Evolutionary conservation across 1,139 yeast species (phyloP), one percentile per base, ranked within the genome.

Genomic region (Spencermartinsiella ligniputridi): DNA sequence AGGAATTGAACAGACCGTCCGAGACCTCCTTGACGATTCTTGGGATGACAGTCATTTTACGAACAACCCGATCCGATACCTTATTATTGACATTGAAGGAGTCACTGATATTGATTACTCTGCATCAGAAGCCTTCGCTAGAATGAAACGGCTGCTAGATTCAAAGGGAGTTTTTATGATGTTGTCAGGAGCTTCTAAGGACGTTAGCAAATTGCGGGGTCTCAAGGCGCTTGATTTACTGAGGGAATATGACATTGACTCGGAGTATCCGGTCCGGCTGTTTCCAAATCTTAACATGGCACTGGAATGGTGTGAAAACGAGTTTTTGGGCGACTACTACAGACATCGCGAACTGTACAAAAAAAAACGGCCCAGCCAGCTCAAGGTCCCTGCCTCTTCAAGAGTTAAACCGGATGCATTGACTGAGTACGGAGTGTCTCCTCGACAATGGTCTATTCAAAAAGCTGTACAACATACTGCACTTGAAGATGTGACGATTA

Each of bases 261-360:
- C 45, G n/a, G 41, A 48, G 9, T 30, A 41, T 18, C 51, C 72
- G 20, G 77, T 83, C 34, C 80, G 81, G 54, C 70, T 86, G 35
- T 86, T 85, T 60, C 76, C 77, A 47, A 83, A 87, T 46, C 72
- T 92, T 52, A 92, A 94, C 60, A 77, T 86, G 50, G 96, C 96
- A 0, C 72, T 92, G 42, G 97, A 92, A 64, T 90, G 96, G 96
- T 88, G 97, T 70, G 99, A 92, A 61, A 90, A 92, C 65, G 81
- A 84, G 53, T 88, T 89, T 57, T 72, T 92, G 56, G 72, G 78
- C 39, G 81, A 87, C 40, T 89, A 86, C 66, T 76, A 71, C 52
- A 59, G 68, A 18, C 64, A 61, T 25, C 54, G 67, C n/a, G 64
- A 62, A 27, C 17, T n/a, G 30, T 22, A 39, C 17, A 20, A 19